Percentiles rank a stretch among this genome's conserved stretches.
These are phyloP conservation scores for Leptomonas seymouri DNA, from an alignment of 208 protist species.

Conservation along the genomic window DNA sequence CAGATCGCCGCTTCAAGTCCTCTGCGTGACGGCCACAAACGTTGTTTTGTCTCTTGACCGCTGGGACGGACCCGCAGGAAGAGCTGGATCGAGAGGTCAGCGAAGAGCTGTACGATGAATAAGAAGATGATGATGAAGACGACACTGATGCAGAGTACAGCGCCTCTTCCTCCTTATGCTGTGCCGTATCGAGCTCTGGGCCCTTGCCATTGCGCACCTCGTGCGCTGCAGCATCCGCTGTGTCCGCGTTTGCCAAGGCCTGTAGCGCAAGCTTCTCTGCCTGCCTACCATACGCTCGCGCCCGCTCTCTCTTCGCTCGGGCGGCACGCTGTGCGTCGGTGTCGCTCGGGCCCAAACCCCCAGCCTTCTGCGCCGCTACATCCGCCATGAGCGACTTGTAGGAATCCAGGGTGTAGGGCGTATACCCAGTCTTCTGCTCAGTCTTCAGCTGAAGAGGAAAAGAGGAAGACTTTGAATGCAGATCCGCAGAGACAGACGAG, in stretches of 20 bases:
- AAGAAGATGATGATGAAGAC: background rate
- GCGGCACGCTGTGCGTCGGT: constrained; percentile 79
- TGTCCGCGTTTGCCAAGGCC: constrained; percentile 1
- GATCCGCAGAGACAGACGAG: background rate
- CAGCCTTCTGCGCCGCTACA: constrained; percentile 37
- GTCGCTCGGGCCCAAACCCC: constrained; percentile 76
- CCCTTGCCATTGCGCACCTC: background rate
- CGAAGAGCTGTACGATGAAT: background rate
- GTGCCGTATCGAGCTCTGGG: background rate
- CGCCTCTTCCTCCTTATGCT: background rate
- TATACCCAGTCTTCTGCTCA: constrained; percentile 40
- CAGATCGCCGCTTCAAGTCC: too few relatives aligned
- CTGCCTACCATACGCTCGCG: constrained; percentile 57
- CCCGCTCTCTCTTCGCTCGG: constrained; percentile 43
- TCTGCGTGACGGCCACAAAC: too few relatives aligned
- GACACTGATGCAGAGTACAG: background rate
- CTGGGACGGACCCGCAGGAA: background rate
- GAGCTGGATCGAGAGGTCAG: constrained; percentile 1
- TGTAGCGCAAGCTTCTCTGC: constrained; percentile 40
- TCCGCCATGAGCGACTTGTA: constrained; percentile 74
- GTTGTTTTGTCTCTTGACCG: background rate
- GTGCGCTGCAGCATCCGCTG: background rate
- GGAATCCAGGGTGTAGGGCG: constrained; percentile 63
- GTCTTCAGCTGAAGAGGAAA: background rate
- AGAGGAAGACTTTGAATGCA: background rate